These are phyloP conservation scores for Geotrichum restrictum DNA, from an alignment of 1,139 yeast genomes.

Conservation along the genomic window DNA sequence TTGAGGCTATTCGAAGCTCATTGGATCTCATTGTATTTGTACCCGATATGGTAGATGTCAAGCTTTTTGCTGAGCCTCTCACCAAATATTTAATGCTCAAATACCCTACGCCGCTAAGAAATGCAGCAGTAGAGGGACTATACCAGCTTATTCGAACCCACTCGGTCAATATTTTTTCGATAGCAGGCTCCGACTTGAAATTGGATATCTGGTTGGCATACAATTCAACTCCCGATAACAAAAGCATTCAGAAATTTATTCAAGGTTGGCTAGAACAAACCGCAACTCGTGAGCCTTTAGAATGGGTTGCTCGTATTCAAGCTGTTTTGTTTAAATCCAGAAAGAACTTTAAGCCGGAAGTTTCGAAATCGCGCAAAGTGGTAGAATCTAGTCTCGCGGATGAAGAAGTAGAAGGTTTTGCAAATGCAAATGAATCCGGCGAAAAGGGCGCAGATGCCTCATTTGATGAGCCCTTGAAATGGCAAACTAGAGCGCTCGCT, in stretches of 20 bases:
- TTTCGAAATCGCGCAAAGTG: slow-evolving; percentile 16
- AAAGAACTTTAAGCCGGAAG: slow-evolving; percentile 25
- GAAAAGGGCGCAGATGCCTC: slow-evolving; percentile 32
- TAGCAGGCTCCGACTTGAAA: slow-evolving; percentile 36
- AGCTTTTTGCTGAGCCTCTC: slow-evolving; percentile 30
- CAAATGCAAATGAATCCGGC: slow-evolving; percentile 36
- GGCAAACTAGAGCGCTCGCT: slow-evolving; percentile 66
- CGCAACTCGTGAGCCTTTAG: slow-evolving; percentile 31
- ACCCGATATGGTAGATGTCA: slow-evolving; percentile 32
- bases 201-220: slow-evolving; percentile 40
- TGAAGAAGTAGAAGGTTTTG: slow-evolving; percentile 48
- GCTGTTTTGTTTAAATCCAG: slow-evolving; percentile 36
- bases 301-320: slow-evolving; percentile 41
- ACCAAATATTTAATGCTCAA: slow-evolving; percentile 30
- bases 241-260: slow-evolving; percentile 33
- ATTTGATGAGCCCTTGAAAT: slow-evolving; percentile 55
- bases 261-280: slow-evolving; percentile 40
- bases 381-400: slow-evolving; percentile 35
- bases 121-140: slow-evolving; percentile 39
- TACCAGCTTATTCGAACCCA: slow-evolving; percentile 39
- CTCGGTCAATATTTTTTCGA: slow-evolving; percentile 33
- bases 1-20: slow-evolving; percentile 31
- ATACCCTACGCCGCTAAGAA: slow-evolving; percentile 27
- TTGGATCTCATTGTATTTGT: slow-evolving; percentile 36
- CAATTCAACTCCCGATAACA: slow-evolving; percentile 35